Evolutionary conservation across 169 alveolate species (phyloP).

Genomic region (Plasmodium billcollinsi): DNA sequence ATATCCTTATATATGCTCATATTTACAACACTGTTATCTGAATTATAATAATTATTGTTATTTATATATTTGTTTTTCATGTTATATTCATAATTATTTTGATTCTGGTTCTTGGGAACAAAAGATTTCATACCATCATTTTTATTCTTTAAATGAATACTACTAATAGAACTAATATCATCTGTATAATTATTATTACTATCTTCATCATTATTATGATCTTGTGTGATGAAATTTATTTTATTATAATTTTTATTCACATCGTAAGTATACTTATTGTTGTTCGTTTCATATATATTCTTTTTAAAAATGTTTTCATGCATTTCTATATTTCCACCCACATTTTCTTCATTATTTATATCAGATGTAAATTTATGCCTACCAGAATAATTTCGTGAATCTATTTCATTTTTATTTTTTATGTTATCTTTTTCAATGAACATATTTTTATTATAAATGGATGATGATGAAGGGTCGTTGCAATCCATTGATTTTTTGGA

Average conservation of each 20-base stretch:
- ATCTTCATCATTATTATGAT: conserved; percentile 3
- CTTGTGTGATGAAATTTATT: conserved; percentile 17
- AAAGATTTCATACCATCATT: conserved; percentile 29
- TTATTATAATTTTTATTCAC: conserved; percentile 18
- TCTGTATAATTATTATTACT: conserved; percentile 9
- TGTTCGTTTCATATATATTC: conserved; percentile 23
- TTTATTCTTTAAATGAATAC: conserved; percentile 8
- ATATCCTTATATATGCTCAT: conserved; percentile 42
- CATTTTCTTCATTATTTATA: conserved; percentile 8
- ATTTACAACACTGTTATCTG: conserved; percentile 13
- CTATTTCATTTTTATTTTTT: conserved; percentile 41
- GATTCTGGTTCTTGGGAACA: conserved; percentile 14
- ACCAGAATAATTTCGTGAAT: conserved; percentile 14
- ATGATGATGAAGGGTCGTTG: conserved; percentile 12
- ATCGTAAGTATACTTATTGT: conserved; percentile 3
- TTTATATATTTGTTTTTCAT: conserved; percentile 12
- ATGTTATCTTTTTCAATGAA: conserved; percentile 45
- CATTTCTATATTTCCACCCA: conserved; percentile 5
- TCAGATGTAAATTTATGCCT: not conserved
- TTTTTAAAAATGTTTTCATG: conserved; percentile 23
- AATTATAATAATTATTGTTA: conserved; percentile 4
- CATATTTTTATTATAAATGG: conserved; percentile 30
- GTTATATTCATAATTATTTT: conserved; percentile 30
- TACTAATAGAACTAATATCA: conserved; percentile 2
- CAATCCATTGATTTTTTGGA: conserved; percentile 44